Evolutionary conservation across 2,329 filamentous ascomycete species (phyloP).

Genomic region (Fusarium palustre): DNA sequence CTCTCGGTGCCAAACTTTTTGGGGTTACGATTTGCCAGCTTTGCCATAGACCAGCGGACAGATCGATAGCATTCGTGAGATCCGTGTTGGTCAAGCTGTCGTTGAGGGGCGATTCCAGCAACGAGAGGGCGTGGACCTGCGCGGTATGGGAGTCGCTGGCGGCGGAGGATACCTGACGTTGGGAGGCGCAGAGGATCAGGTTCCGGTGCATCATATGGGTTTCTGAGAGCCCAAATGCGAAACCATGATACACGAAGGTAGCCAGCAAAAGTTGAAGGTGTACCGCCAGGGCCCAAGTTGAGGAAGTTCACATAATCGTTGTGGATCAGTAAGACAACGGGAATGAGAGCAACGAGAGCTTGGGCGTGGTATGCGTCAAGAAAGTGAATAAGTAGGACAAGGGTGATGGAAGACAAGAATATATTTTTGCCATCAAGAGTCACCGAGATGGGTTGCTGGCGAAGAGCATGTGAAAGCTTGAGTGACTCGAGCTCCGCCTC

Average conservation of each 20-base stretch:
- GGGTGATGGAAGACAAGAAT: constrained; percentile 57
- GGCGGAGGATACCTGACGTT: constrained; percentile 68
- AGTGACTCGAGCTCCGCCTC: constrained; percentile 41
- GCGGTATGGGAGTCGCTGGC: constrained; percentile 67
- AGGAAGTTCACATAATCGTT: constrained; percentile 82
- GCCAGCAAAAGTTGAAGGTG: constrained; percentile 77
- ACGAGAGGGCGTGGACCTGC: constrained; percentile 73
- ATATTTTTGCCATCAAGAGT: constrained; percentile 65
- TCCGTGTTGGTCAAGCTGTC: constrained; percentile 78
- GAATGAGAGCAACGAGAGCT: constrained; percentile 62
- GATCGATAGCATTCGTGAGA: constrained; percentile 64
- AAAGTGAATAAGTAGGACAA: constrained; percentile 66
- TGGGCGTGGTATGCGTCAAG: constrained; percentile 62
- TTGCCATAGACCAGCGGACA: constrained; percentile 65
- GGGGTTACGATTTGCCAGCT: constrained; percentile 60
- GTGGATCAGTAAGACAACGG: constrained; percentile 65
- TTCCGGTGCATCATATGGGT: constrained; percentile 73
- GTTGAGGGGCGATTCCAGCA: constrained; percentile 82
- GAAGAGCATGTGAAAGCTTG: constrained; percentile 39
- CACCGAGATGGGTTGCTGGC: constrained; percentile 64
- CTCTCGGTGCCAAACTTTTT: constrained; percentile 69
- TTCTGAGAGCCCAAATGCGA: constrained; percentile 75
- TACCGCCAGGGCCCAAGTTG: constrained; percentile 82
- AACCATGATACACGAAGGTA: constrained; percentile 81
- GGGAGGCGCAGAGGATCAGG: constrained; percentile 65